Evolutionary conservation across 208 protist species (phyloP), one percentile per base, ranked within the genome.

Genomic region (Crithidia expoeki): DNA sequence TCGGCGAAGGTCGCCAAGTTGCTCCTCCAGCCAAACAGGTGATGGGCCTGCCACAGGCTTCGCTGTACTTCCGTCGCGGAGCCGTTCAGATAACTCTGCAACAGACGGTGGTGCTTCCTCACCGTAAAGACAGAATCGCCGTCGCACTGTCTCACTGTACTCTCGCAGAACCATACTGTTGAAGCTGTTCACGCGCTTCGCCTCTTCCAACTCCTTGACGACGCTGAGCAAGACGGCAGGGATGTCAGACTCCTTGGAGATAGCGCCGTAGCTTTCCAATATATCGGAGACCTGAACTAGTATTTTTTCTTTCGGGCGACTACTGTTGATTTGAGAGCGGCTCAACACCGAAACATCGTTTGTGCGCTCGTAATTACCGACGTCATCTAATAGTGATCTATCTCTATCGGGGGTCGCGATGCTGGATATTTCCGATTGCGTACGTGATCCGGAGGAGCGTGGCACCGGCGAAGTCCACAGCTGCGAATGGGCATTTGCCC

Each of bases 251-350:
- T 79, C 68, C 19, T 69, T 52, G 23, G 57, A n/a, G 38, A 84
- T 78, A 6, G 68, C 21, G 10, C 83, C 83, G 40, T 88, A 88
- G 14, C 53, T 58, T 42, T 81, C 83, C 23, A 94, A 74, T 25
- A 94, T 80, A 40, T 94, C 85, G 56, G 80, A 81, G 9, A 92
- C 71, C 50, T 89, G 69, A 28, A 72, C 49, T 6, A 80, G 61
- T 1, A 50, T 68, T 27, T 63, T 72, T n/a, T 72, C 59, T 21
- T 58, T 55, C 21, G 58, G 32, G 4, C 61, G 55, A 28, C 38
- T 59, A 23, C 14, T 25, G 23, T 12, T 30, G 4, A 52, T 21
- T 12, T 52, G 50, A 17, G 66, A 68, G 52, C 42, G 49, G 51
- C 50, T 55, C 23, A 67, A 32, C 2, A 27, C 23, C 4, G 40